Percentiles rank a stretch among this genome's conserved stretches.
Evolutionary conservation across 1,284 basidiomycete species (phyloP).

Genomic region (Neonothopanus nambi): DNA sequence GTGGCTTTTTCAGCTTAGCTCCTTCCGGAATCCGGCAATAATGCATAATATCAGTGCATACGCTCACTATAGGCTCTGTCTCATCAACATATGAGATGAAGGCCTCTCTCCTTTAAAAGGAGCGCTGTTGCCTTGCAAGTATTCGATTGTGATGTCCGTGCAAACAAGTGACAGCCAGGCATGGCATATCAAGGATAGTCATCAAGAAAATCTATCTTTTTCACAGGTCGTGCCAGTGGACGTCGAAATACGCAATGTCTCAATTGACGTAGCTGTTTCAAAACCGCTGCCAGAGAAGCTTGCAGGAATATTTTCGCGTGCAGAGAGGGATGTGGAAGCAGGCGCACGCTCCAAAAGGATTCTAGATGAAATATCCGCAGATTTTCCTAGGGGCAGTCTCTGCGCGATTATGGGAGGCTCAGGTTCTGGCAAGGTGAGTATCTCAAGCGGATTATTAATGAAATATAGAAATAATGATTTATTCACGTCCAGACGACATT

Average conservation of each 20-base stretch:
- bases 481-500: slow-evolving; percentile 7
- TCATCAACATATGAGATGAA: too few relatives aligned
- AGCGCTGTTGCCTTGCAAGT: too few relatives aligned
- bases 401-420: slow-evolving; percentile 14
- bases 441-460: not conserved
- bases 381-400: slow-evolving; percentile 12
- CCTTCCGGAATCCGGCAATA: too few relatives aligned
- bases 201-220: slow-evolving; percentile 10
- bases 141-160: too few relatives aligned
- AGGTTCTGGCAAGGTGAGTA: slow-evolving; percentile 11
- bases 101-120: too few relatives aligned
- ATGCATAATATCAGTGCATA: too few relatives aligned
- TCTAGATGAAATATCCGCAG: slow-evolving; percentile 10
- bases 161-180: too few relatives aligned
- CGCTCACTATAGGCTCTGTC: too few relatives aligned
- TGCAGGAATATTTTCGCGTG: not conserved
- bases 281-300: not conserved
- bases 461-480: too few relatives aligned
- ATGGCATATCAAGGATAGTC: slow-evolving; percentile 7
- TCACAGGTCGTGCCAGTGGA: slow-evolving; percentile 7
- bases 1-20: too few relatives aligned
- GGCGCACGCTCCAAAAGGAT: slow-evolving; percentile 2
- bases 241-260: slow-evolving; percentile 6
- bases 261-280: slow-evolving; percentile 1
- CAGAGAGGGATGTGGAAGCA: not conserved